These are phyloP conservation scores for Podospora sp. DNA, from an alignment of 495 filamentous ascomycete genomes.

Conservation along the genomic window DNA sequence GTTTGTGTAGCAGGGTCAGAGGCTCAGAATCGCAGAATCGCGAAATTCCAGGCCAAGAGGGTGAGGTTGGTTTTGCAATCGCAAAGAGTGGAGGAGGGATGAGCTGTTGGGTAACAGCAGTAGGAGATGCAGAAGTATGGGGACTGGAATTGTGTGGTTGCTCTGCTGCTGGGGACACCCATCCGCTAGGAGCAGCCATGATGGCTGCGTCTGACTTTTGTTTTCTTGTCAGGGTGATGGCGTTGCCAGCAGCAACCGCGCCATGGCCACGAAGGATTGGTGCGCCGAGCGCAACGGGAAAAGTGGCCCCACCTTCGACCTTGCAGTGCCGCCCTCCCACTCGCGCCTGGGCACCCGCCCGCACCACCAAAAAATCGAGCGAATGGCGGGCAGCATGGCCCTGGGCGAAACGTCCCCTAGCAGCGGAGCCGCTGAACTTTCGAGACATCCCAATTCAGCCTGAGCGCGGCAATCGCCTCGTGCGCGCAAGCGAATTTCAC, in stretches of 20 bases:
- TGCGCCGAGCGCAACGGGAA: not conserved
- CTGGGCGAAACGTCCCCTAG: not conserved
- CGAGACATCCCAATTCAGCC: not conserved
- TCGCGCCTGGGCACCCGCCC: not conserved
- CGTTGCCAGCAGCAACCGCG: conserved; percentile 9
- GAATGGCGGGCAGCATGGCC: no score
- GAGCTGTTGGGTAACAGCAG: conserved; percentile 16
- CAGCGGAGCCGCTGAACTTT: conserved; percentile 1
- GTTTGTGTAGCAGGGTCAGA: conserved; percentile 15
- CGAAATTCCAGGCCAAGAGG: conserved; percentile 1
- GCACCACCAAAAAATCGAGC: no score
- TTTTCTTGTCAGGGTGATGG: not conserved
- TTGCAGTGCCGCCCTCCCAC: not conserved
- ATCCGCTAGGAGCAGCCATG: not conserved
- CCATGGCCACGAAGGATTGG: not conserved
- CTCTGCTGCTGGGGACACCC: conserved; percentile 24
- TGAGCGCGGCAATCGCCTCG: conserved; percentile 4
- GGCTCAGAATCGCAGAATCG: conserved; percentile 2
- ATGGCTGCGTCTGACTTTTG: conserved; percentile 7
- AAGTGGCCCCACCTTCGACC: not conserved
- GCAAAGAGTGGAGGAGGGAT: conserved; percentile 15
- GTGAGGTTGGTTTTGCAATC: not conserved
- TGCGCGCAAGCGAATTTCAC: not conserved
- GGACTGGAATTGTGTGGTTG: conserved; percentile 23
- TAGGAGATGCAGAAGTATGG: conserved; percentile 23